Conservation (phyloP, 2,329 filamentous ascomycete genomes). For the Cercospora brassicicola region DNA sequence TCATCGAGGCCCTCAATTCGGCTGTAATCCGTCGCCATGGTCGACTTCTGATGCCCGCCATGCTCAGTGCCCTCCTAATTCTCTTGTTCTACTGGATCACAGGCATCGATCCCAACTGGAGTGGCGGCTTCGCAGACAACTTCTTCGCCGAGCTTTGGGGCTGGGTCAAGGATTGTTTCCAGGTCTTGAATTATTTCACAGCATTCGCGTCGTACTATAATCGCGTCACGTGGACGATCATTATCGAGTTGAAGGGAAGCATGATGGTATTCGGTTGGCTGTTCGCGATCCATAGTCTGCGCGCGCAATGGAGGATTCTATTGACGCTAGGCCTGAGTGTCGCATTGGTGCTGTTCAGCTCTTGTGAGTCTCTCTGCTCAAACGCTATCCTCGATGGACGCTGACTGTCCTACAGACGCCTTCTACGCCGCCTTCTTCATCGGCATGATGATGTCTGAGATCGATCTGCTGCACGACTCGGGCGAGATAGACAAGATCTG, state of each 20-base stretch:
- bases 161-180: constrained; percentile 59
- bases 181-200: constrained; percentile 27
- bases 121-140: constrained; percentile 37
- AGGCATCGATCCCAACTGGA: constrained; percentile 28
- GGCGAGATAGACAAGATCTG: constrained; percentile 8
- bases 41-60: constrained; percentile 53
- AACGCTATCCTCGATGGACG: neutral
- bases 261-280: constrained; percentile 60
- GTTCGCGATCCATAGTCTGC: constrained; percentile 48
- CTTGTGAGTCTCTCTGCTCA: constrained; percentile 4
- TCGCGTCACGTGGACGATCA: constrained; percentile 56
- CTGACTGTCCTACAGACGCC: constrained; percentile 46
- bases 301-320: constrained; percentile 14
- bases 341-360: constrained; percentile 15
- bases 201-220: constrained; percentile 25
- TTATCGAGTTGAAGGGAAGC: constrained; percentile 64
- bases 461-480: constrained; percentile 56
- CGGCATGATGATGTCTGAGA: constrained; percentile 62
- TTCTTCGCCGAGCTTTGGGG: constrained; percentile 53
- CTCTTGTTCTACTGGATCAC: constrained; percentile 55
- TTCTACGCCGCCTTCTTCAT: constrained; percentile 61
- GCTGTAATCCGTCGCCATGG: constrained; percentile 53
- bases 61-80: constrained; percentile 56
- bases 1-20: constrained; percentile 48
- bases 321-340: constrained; percentile 20